Evolutionary conservation across 1,139 yeast genomes (phyloP).

Genomic region (Chernovozyma sophiae-reginae): DNA sequence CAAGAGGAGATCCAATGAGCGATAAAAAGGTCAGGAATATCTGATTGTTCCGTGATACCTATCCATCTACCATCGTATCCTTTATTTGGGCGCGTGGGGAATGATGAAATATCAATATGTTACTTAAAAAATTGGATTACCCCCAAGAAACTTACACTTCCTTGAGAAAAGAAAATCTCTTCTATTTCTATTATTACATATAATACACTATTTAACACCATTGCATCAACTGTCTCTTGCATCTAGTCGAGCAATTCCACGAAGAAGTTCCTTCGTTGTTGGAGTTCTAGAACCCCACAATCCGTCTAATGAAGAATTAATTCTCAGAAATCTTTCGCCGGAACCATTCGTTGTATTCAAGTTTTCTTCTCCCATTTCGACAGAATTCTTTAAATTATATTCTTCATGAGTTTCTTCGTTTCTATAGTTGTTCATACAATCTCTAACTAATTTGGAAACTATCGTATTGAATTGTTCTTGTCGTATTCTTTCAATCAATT

Average conservation of each 20-base stretch:
- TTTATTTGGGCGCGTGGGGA: no score
- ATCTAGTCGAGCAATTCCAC: constrained; percentile 9
- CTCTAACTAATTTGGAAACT: constrained; percentile 17
- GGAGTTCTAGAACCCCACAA: constrained; percentile 2
- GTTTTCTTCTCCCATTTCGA: background rate
- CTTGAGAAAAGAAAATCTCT: background rate
- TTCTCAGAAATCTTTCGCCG: background rate
- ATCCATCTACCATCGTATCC: no score
- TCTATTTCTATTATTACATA: constrained; percentile 1
- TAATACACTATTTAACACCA: constrained; percentile 1
- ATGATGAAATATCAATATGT: no score
- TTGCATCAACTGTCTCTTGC: constrained; percentile 2
- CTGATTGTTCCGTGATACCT: no score
- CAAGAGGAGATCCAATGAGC: no score
- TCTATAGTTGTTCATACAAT: constrained; percentile 13
- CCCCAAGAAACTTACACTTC: no score
- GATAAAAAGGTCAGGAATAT: no score
- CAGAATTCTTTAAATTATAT: constrained; percentile 4
- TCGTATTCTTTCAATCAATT: constrained; percentile 17
- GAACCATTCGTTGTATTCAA: background rate
- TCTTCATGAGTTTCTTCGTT: background rate
- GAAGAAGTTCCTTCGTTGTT: constrained; percentile 6
- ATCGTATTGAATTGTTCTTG: constrained; percentile 14
- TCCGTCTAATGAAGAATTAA: background rate
- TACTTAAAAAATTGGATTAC: no score